Percentiles rank a stretch among this genome's conserved stretches.
phyloP scores from a whole-genome alignment of 768 basidiomycete species.

The Pleurotus eryngii region DNA sequence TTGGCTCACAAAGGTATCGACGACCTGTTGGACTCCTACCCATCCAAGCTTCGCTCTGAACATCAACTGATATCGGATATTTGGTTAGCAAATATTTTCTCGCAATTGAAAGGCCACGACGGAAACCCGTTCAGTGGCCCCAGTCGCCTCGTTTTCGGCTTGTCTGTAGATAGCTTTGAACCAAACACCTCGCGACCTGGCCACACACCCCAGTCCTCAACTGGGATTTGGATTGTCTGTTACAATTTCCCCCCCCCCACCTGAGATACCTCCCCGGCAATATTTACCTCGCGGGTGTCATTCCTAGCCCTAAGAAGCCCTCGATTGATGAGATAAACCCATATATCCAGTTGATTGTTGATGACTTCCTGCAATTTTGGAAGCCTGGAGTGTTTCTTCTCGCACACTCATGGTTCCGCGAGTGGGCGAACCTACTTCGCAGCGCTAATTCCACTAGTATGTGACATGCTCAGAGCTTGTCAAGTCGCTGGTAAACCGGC shows the following conservation, averaged over 20 bases:
- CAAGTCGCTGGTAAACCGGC: constrained; percentile 22
- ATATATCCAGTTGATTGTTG: background rate
- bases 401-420: background rate
- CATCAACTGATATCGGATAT: too few species aligned
- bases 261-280: background rate
- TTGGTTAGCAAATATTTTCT: too few species aligned
- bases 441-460: background rate
- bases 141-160: background rate
- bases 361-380: background rate
- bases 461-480: constrained; percentile 27
- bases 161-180: background rate
- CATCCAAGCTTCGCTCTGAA: background rate
- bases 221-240: background rate
- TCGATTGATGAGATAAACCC: background rate
- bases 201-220: background rate
- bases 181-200: background rate
- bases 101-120: too few species aligned
- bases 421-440: background rate
- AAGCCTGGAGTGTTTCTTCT: background rate
- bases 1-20: constrained; percentile 23
- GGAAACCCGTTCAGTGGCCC: too few species aligned
- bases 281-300: constrained; percentile 1
- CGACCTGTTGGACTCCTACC: constrained; percentile 17
- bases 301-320: constrained; percentile 1
- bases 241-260: background rate